Evolutionary conservation across 495 filamentous ascomycete species (phyloP), one percentile per base, ranked within the genome.

Genomic region (Penicillium ucsense): DNA sequence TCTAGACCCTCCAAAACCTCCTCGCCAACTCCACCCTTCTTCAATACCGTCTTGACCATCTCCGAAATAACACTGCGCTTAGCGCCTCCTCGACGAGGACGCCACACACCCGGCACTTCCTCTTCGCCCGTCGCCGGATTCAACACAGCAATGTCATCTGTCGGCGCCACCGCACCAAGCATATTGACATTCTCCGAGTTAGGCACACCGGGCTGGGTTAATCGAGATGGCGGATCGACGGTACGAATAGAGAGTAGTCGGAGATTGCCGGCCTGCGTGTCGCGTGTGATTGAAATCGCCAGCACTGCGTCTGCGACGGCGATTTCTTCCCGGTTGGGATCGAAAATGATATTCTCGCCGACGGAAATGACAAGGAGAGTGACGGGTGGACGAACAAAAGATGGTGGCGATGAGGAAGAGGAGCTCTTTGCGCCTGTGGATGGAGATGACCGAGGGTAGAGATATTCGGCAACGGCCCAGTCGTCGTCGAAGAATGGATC

Each of bases 401-500:
- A 52, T 28, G 57, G 48, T 4, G 52, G 35, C 4, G 20, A 20
- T 20, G 20, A 20, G 20, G 20, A 20, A 20, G 35, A 33, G 33
- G 36, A 47, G 11, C 35, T 38, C 28, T 42, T 41, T 6, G 34
- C 30, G 31, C 43, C 29, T 3, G 39, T 52, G 9, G 48, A 45
- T 31, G 50, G 51, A 38, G 61, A 43, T 4, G 31, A 46, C 35
- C 76, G 71, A 1, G 85, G 80, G 69, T 90, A 99, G 20, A 99
- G 73, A 43, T 82, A 79, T 35, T 79, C 64, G 3, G 89, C 79
- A 33, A 82, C 85, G 34, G 82, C 85, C 94, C 94, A 99, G 67
- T 99, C 92, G 69, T 99, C 94, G 72, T 95, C 84, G 72, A 99
- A 97, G 56, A 95, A 81, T 2, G 94, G 94, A 57, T 99, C 94